Percentiles rank a stretch among this genome's conserved stretches.
Conservation (phyloP, 306 rosid genomes). For the Fragaria iinumae region DNA sequence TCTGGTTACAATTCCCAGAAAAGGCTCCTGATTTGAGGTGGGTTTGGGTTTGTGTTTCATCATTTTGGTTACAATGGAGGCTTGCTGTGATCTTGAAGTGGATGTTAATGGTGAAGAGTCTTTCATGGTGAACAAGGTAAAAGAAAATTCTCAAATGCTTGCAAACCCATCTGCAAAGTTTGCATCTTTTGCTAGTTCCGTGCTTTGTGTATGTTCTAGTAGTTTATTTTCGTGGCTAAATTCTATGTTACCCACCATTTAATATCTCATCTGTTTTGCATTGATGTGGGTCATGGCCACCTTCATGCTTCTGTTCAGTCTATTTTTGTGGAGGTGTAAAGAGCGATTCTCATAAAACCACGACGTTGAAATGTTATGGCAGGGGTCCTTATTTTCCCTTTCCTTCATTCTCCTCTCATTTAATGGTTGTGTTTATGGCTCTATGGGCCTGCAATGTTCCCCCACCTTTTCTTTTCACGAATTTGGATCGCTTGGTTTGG, state of each 20-base stretch:
- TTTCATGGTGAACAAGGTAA: conserved; percentile 82
- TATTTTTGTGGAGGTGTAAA: conserved; percentile 21
- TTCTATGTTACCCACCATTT: conserved; percentile 29
- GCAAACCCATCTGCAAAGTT: neutral
- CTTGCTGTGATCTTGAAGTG: conserved; percentile 76
- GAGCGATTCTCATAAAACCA: conserved; percentile 30
- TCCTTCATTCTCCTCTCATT: conserved; percentile 29
- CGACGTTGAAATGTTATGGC: conserved; percentile 1
- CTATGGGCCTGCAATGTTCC: conserved; percentile 34
- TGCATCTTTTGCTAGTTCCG: neutral
- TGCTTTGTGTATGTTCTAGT: conserved; percentile 20
- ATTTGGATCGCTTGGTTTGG: conserved; percentile 45
- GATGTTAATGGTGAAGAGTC: conserved; percentile 91
- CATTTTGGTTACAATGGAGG: conserved; percentile 45
- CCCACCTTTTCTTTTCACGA: conserved; percentile 29
- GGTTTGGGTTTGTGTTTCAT: conserved; percentile 2
- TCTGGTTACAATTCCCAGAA: conserved; percentile 24
- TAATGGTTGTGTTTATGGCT: conserved; percentile 40
- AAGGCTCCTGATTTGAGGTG: conserved; percentile 32
- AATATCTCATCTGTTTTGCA: conserved; percentile 49
- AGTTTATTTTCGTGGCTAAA: conserved; percentile 7
- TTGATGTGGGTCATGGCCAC: conserved; percentile 42
- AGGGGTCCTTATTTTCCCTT: neutral
- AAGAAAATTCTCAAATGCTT: conserved; percentile 11
- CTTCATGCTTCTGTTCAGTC: conserved; percentile 26